Evolutionary conservation across 345 rosid genomes (phyloP).

Genomic region (Eucalyptus albens): DNA sequence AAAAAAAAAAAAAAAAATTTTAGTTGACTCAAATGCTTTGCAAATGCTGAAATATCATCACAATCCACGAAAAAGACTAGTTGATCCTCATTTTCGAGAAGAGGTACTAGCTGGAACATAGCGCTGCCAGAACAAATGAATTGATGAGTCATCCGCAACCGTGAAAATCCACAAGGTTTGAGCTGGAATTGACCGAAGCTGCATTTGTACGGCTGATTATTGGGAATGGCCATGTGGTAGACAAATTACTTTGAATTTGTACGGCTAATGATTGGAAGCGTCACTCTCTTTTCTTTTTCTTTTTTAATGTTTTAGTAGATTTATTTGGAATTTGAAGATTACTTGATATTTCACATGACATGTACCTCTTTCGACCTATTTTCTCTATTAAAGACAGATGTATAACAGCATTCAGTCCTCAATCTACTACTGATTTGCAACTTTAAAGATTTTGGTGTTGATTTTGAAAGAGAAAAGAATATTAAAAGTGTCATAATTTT

Average conservation of each 20-base stretch:
- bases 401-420: neutral
- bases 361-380: neutral
- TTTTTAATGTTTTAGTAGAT: neutral
- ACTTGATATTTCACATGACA: neutral
- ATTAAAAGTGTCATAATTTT: neutral
- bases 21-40: too few relatives aligned
- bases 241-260: neutral
- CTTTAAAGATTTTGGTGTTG: neutral
- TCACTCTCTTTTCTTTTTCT: neutral
- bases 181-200: neutral
- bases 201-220: neutral
- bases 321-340: neutral
- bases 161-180: neutral
- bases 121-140: too few relatives aligned
- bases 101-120: neutral
- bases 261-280: too few relatives aligned
- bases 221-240: neutral
- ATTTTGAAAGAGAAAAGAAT: rapidly evolving
- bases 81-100: rapidly evolving
- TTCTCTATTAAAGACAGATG: too few relatives aligned
- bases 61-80: rapidly evolving
- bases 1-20: too few relatives aligned
- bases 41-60: neutral
- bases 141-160: neutral
- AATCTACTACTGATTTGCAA: neutral